A percentile compares a stretch with the other conserved stretches of the same genome.
Conservation (phyloP, 2,329 filamentous ascomycete genomes). For the Colletotrichum sp. region DNA sequence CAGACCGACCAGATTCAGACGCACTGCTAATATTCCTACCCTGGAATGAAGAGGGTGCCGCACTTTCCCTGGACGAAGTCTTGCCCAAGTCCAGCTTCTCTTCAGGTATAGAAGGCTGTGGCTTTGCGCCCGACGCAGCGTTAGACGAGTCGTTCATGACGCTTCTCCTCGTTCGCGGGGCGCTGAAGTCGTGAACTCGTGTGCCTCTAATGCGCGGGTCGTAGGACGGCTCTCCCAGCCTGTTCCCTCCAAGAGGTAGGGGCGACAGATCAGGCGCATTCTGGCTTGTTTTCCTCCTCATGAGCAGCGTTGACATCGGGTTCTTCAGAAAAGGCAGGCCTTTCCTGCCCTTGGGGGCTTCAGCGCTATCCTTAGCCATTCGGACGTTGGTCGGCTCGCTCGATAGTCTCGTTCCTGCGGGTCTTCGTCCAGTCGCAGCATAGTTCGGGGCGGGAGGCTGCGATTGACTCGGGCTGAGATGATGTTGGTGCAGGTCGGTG, state of each 20-base stretch:
- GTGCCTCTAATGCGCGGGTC: slow-evolving; percentile 70
- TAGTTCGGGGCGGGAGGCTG: neutral
- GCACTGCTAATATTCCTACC: slow-evolving; percentile 29
- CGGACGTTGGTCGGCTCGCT: slow-evolving; percentile 39
- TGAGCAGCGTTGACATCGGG: slow-evolving; percentile 62
- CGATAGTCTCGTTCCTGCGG: slow-evolving; percentile 43
- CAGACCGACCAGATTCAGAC: slow-evolving; percentile 30
- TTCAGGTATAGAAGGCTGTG: neutral
- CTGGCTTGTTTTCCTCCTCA: slow-evolving; percentile 61
- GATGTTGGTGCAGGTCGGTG: slow-evolving; percentile 46
- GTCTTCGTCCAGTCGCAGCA: slow-evolving; percentile 43
- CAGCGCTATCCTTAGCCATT: slow-evolving; percentile 35
- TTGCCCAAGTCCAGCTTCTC: slow-evolving; percentile 18
- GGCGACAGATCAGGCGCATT: slow-evolving; percentile 47
- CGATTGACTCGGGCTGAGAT: neutral
- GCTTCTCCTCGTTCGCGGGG: slow-evolving; percentile 54
- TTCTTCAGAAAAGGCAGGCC: slow-evolving; percentile 64
- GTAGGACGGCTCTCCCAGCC: slow-evolving; percentile 53
- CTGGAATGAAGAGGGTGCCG: slow-evolving; percentile 6
- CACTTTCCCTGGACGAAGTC: slow-evolving; percentile 24
- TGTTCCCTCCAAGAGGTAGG: slow-evolving; percentile 40
- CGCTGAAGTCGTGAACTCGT: slow-evolving; percentile 70
- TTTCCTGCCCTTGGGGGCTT: slow-evolving; percentile 55
- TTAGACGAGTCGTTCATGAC: slow-evolving; percentile 30
- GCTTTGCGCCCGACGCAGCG: neutral